Conservation (phyloP, 2,329 filamentous ascomycete species). For the Aspergillus melleus region DNA sequence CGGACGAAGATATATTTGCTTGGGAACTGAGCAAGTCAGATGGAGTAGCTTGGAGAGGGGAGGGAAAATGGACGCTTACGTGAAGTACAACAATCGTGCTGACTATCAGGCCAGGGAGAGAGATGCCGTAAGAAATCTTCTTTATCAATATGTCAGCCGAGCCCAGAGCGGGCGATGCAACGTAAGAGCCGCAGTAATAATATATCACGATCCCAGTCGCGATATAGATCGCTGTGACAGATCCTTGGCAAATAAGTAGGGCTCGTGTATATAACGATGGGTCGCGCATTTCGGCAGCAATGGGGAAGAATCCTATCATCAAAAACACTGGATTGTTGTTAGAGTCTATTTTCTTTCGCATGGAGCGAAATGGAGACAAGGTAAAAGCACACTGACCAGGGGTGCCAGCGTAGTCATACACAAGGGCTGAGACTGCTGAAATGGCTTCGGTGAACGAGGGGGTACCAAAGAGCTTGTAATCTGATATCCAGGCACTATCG, state of each 20-base stretch:
- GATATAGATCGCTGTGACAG: neutral
- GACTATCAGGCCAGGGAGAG: conserved; percentile 33
- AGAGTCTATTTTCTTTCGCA: too few relatives aligned
- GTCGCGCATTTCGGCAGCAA: neutral
- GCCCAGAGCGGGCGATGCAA: neutral
- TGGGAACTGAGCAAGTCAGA: conserved; percentile 10
- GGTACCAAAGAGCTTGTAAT: neutral
- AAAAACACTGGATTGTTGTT: too few relatives aligned
- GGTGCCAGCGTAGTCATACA: neutral
- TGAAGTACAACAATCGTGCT: conserved; percentile 22
- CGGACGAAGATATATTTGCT: conserved; percentile 26
- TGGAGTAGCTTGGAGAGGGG: neutral
- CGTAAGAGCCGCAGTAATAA: neutral
- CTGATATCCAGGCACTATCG: neutral
- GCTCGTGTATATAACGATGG: neutral
- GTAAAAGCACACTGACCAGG: too few relatives aligned
- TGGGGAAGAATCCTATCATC: neutral
- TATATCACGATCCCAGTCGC: neutral
- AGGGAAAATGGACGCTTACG: conserved; percentile 12
- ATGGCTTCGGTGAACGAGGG: neutral
- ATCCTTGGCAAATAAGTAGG: neutral
- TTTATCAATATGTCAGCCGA: conserved; percentile 29
- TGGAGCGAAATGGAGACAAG: too few relatives aligned
- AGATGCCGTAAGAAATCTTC: conserved; percentile 47
- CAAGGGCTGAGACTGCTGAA: neutral